Conservation (phyloP, 441 rosid species). For the Geranium incanum region DNA sequence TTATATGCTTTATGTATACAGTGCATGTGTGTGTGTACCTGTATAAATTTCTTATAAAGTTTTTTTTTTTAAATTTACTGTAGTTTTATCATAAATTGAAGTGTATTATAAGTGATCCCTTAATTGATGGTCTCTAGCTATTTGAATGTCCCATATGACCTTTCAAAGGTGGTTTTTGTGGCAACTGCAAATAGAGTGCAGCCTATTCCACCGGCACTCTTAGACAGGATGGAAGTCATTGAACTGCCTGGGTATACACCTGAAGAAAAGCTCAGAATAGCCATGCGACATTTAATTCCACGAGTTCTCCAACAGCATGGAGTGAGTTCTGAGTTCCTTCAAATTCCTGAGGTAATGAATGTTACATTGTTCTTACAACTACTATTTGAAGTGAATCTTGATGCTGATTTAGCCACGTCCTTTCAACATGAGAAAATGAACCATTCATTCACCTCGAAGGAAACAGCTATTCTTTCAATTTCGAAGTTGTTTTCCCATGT, state of each 20-base stretch:
- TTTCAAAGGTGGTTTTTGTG: conserved; percentile 87
- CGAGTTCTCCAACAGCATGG: conserved; percentile 96
- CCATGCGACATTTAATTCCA: conserved; percentile 87
- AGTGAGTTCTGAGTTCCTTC: conserved; percentile 78
- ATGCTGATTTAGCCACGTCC: background rate
- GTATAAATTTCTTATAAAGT: background rate
- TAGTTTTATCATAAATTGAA: conserved; percentile 9
- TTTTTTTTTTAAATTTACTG: conserved; percentile 9
- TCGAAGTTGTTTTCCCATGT: background rate
- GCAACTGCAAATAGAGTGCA: conserved; percentile 92
- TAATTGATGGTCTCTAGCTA: conserved; percentile 58
- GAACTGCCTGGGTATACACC: conserved; percentile 97
- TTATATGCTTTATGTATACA: background rate
- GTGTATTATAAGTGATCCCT: conserved; percentile 31
- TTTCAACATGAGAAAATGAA: background rate
- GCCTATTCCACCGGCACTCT: conserved; percentile 91
- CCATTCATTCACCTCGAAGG: background rate
- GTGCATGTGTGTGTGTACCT: background rate
- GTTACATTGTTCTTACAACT: background rate
- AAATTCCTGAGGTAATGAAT: conserved; percentile 79
- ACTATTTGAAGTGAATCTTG: background rate
- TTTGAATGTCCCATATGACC: conserved; percentile 95
- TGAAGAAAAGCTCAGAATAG: conserved; percentile 91
- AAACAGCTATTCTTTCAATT: conserved; percentile 4
- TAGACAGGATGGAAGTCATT: conserved; percentile 96